Percentiles rank a stretch among this genome's conserved stretches.
These are phyloP conservation scores for Trichoderma sp. DNA, from an alignment of 2,329 filamentous ascomycete genomes.

Conservation along the genomic window DNA sequence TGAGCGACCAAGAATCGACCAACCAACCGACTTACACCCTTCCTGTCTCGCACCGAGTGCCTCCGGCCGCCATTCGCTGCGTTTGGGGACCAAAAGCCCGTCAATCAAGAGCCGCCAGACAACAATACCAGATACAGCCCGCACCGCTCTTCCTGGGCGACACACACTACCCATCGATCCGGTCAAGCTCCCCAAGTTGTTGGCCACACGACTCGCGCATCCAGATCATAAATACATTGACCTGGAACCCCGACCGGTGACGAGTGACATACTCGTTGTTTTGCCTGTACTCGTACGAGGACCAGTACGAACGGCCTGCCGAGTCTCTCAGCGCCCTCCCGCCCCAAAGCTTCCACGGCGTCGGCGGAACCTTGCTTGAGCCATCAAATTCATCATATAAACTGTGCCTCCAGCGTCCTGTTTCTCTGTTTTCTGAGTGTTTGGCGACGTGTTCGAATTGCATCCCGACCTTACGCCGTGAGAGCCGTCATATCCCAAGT, in stretches of 20 bases:
- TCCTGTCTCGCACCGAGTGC: neutral
- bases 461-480: conserved; percentile 2
- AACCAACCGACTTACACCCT: conserved; percentile 25
- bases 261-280: conserved; percentile 1
- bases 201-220: conserved; percentile 8
- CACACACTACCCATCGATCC: conserved; percentile 2
- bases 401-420: neutral
- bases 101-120: conserved; percentile 13
- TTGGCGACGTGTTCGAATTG: neutral
- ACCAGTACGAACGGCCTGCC: neutral
- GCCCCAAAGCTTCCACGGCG: neutral
- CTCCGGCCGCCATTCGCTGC: conserved; percentile 11
- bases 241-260: neutral
- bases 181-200: neutral
- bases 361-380: neutral
- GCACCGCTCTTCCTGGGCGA: neutral
- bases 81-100: conserved; percentile 2
- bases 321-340: conserved; percentile 5
- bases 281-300: neutral
- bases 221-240: conserved; percentile 10
- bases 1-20: conserved; percentile 13
- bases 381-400: neutral
- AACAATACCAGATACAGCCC: conserved; percentile 13
- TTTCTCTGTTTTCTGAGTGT: neutral
- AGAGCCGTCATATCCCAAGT: neutral